These are phyloP conservation scores for Aspergillus terreus DNA, from an alignment of 2,329 filamentous ascomycete species.

Conservation along the genomic window DNA sequence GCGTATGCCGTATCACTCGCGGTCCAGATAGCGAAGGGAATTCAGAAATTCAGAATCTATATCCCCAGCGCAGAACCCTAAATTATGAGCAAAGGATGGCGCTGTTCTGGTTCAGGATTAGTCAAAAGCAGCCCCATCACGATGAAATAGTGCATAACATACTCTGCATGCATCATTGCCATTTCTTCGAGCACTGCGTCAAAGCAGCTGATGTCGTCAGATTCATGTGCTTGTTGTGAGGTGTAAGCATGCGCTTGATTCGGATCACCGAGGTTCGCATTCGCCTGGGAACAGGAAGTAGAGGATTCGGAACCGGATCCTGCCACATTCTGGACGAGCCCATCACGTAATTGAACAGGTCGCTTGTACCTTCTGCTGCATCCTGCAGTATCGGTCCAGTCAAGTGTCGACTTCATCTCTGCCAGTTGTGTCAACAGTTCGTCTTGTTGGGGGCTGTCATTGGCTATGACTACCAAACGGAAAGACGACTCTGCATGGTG, in stretches of 20 bases:
- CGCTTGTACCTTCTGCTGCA: too few species aligned
- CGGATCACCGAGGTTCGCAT: neutral
- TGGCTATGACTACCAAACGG: too few species aligned
- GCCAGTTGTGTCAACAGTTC: too few species aligned
- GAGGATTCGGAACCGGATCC: too few species aligned
- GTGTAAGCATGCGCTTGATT: neutral
- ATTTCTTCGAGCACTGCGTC: conserved; percentile 1
- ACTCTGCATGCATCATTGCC: conserved; percentile 10
- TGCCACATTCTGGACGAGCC: too few species aligned
- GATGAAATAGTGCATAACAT: neutral
- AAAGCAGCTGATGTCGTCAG: neutral
- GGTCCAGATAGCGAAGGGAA: neutral
- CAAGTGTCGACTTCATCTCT: too few species aligned
- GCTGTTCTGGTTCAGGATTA: neutral
- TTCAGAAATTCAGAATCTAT: neutral
- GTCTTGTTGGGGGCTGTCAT: too few species aligned
- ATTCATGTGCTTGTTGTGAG: neutral
- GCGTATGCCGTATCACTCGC: too few species aligned
- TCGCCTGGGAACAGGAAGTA: neutral
- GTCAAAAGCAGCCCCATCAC: too few species aligned
- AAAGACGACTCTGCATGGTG: too few species aligned
- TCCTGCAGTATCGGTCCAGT: too few species aligned
- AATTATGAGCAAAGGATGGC: neutral
- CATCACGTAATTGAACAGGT: too few species aligned
- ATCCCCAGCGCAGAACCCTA: neutral